Base-by-base conservation (phyloP, 108 stramenopile genomes). In the Fragilariopsis cylindrus region DNA sequence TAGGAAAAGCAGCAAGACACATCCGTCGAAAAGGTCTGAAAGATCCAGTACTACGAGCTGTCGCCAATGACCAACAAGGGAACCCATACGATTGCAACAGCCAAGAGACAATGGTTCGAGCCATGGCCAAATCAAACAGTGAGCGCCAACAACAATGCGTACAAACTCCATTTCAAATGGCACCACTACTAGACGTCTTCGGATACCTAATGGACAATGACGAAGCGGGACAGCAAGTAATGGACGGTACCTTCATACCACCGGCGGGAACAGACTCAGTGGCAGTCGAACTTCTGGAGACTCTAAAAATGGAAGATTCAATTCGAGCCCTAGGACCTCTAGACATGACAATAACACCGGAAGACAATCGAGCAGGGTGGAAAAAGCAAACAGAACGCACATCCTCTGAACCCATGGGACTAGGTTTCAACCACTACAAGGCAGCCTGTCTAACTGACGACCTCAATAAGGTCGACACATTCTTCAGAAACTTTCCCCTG, bases 401-500 rank as follows among this genome's bases (percentile, higher is more conserved):
- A 15, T 8, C 49, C 7, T 13, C 56, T 7, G 69, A 70, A 16
- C 69, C 69, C 8, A 15, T 7, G n/a, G 55, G 16, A 30, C 55
- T 39, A 7, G 30, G 21, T 18, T 57, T 70, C 43, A 56, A 53
- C 39, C 69, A 70, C 55, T 70, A 70, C 69, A 70, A 70, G 43
- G 69, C 69, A 12, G 15, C 69, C 16, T 9, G 9, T 12, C 21
- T 18, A 12, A 30, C 16, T 57, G n/a, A 12, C 9, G 39, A 12
- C 13, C 11, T 70, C 18, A 8, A 7, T 12, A 19, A n/a, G 21
- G 11, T 13, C 13, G 69, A 70, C 42, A 21, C 42, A 46, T 9
- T 45, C 30, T 12, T 66, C 12, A 8, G 53, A 19, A 8, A 13
- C 56, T 18, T 42, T 55, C 69, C 69, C 16, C 53, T 66, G 8